Base-by-base conservation (phyloP, 2,329 filamentous ascomycete genomes). In the Hypoxylon sp. region DNA sequence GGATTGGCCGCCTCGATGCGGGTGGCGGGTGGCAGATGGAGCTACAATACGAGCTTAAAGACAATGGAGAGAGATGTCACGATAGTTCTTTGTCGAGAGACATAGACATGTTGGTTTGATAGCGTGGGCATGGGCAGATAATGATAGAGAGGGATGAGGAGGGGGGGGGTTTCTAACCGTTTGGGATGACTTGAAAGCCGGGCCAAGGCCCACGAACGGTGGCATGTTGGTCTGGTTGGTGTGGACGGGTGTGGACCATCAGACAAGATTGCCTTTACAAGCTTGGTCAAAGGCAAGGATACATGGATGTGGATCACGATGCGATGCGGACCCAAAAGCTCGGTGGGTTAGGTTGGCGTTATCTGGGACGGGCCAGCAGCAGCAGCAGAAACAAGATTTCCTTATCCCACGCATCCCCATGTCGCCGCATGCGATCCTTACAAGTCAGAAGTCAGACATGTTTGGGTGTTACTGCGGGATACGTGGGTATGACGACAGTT, bases 381-480 rank as follows among this genome's bases (percentile, higher is more conserved):
- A n/a, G 19, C 19, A 54, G 26, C 39, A 62, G 59, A 62, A 62
- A 58, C 59, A 62, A 62, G 59, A 62, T 57, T 62, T 58, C 54
- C 54, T 54, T 57, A 44, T 54, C 50, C 49, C 30, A 26, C 49
- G 19, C 39, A 32, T 7, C 6, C 7, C 17, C 30, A 49, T 44
- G 54, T 44, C 44, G 54, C 59, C 59, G 53, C 53, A 58, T 62
- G 49, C 59, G 17, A 62, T 54, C 49, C 54, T 26, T 44, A 20
- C 37, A 39, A n/a, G 17, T 4, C 15, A n/a, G 13, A 15, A n/a
- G 11, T 37, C 2, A 37, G 6, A 39, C 4, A n/a, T 19, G 11
- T 6, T 6, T 17, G 37, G 2, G 30, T 11, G 10, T 34, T 11
- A 4, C 13, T 19, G 26, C 24, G 32, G 20, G 24, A n/a, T 56